Base-by-base conservation (phyloP, 2,329 filamentous ascomycete genomes). In the Colletotrichum orchidophilum region DNA sequence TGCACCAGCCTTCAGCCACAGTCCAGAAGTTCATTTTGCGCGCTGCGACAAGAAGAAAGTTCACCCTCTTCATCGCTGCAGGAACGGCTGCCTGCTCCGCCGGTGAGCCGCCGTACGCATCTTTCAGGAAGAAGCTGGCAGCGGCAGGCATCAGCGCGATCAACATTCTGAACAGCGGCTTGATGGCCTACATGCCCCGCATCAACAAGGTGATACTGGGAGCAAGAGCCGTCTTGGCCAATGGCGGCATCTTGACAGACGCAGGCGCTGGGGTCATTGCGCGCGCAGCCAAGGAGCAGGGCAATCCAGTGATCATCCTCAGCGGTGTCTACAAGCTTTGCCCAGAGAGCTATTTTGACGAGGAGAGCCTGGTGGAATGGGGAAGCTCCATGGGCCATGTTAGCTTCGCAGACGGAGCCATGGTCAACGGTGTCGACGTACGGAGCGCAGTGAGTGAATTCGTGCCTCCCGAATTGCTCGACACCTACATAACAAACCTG, bases 171-270 rank as follows among this genome's bases (percentile, higher is more conserved):
- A 95, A 97, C 81, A 92, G 91, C 8, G 93, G 94, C 11, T 88
- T 97, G 64, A 97, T 95, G 83, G 95, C 95, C 1, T 93, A 98
- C 77, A 98, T 99, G 94, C 93, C 95, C 9, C 91, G 93, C 71
- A 94, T 98, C 76, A 97, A 96, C 86, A 98, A 98, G 84, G 96
- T 99, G 72, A 93, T 99, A 59, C 86, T 99, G 7, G 92, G 93
- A 13, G 96, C 96, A 6, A 93, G 95, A 77, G 92, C 93, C 3
- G 94, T 99, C 31, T 90, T 97, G 55, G 94, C 94, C 60, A 96
- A 97, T 77, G 96, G 96, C 62, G 93, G 93, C 7, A 89, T 97
- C 29, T 88, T 98, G 31, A 93, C 94, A 21, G 92, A 95, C 50
- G 91, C 93, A 5, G 96, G 96, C n/a, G 93, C 94, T 11, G 91